Percentiles rank a stretch among this genome's conserved stretches.
Evolutionary conservation across 202 grass and related monocot genomes (phyloP).

Genomic region (Digitaria exilis): DNA sequence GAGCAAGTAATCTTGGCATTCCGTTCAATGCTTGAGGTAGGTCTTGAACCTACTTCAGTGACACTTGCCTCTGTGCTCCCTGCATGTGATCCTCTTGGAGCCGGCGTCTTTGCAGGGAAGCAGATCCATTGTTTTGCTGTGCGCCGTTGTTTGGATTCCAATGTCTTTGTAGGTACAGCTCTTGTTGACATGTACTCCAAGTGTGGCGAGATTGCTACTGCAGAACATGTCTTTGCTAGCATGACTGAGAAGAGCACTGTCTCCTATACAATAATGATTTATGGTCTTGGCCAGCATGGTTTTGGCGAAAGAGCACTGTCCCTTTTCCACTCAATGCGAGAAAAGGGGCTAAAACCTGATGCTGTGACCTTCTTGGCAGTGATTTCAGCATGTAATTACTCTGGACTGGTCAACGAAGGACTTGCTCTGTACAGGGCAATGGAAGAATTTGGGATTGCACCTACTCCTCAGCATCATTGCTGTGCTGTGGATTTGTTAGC

Average conservation of each 20-base stretch:
- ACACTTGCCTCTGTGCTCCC: constrained; percentile 78
- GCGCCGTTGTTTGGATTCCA: constrained; percentile 51
- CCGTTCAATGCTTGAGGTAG: constrained; percentile 63
- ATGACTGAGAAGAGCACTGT: constrained; percentile 77
- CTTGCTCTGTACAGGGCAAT: constrained; percentile 72
- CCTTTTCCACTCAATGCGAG: constrained; percentile 75
- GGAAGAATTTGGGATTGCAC: constrained; percentile 52
- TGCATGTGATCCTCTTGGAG: constrained; percentile 66
- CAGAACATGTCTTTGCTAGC: constrained; percentile 66
- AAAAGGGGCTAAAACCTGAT: constrained; percentile 60
- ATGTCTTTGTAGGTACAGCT: constrained; percentile 78
- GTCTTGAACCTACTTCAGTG: constrained; percentile 70
- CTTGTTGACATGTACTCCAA: constrained; percentile 89
- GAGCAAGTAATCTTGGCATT: constrained; percentile 63
- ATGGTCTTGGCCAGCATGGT: constrained; percentile 78
- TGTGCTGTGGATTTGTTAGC: constrained; percentile 71
- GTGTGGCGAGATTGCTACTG: constrained; percentile 69
- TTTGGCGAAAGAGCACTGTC: constrained; percentile 61
- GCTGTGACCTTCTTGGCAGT: constrained; percentile 68
- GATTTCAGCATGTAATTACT: constrained; percentile 80
- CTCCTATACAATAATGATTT: constrained; percentile 84
- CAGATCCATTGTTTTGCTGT: constrained; percentile 84
- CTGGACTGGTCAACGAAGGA: constrained; percentile 74
- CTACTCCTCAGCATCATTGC: constrained; percentile 77
- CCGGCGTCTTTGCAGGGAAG: constrained; percentile 52